A percentile compares a stretch with the other conserved stretches of the same genome.
Conservation (phyloP, 2,329 filamentous ascomycete genomes). For the Diaporthe capsici region DNA sequence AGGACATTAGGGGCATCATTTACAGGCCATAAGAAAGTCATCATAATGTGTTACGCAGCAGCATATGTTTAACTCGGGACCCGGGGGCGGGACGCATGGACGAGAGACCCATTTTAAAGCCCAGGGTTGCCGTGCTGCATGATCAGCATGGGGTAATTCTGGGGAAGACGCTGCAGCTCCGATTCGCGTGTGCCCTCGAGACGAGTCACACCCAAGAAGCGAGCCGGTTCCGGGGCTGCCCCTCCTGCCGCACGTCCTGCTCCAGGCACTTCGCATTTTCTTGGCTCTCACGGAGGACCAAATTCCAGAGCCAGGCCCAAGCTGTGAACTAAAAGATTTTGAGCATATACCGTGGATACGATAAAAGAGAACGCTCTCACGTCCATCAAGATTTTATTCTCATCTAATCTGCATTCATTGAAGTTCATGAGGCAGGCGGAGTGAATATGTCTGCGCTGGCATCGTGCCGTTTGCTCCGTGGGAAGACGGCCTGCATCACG, state of each 20-base stretch:
- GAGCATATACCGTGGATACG: neutral
- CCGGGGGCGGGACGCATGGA: neutral
- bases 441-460: neutral
- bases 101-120: neutral
- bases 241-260: neutral
- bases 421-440: neutral
- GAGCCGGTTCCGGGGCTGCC: neutral
- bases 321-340: neutral
- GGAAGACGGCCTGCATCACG: slow-evolving; percentile 76
- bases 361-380: neutral
- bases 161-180: neutral
- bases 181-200: neutral
- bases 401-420: neutral
- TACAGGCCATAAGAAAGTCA: neutral
- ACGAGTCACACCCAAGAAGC: neutral
- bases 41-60: neutral
- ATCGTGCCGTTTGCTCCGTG: slow-evolving; percentile 57
- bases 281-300: neutral
- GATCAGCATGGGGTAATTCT: neutral
- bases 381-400: neutral
- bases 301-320: neutral
- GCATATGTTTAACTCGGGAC: neutral
- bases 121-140: neutral
- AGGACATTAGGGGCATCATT: neutral
- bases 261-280: neutral